Percentiles rank a stretch among this genome's conserved stretches.
Evolutionary conservation across 2,329 filamentous ascomycete species (phyloP).

Genomic region (Fonsecaea pedrosoi): DNA sequence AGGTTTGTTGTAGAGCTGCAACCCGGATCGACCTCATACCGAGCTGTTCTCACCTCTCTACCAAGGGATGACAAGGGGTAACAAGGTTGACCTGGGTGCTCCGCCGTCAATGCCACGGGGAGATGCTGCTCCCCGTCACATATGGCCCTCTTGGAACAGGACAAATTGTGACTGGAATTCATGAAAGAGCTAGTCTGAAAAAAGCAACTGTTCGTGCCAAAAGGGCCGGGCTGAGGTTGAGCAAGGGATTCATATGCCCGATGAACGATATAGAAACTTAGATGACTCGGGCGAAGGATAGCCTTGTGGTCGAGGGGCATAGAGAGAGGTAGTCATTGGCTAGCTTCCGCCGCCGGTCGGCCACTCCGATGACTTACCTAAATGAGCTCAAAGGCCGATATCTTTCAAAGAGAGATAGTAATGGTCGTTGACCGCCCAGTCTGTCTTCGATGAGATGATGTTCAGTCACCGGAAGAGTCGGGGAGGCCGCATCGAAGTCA

Average conservation of each 20-base stretch:
- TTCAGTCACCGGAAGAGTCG: neutral
- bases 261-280: neutral
- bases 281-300: neutral
- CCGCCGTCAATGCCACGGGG: neutral
- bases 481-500: neutral
- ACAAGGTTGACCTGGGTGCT: neutral
- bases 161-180: neutral
- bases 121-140: neutral
- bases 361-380: constrained; percentile 12
- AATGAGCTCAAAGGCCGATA: neutral
- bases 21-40: neutral
- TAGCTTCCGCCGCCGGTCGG: neutral
- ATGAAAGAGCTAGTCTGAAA: neutral
- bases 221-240: neutral
- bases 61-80: neutral
- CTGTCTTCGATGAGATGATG: neutral
- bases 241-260: neutral
- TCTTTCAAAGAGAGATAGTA: neutral
- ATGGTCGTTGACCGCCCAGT: neutral
- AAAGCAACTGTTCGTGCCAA: constrained; percentile 8
- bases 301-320: neutral
- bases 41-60: neutral
- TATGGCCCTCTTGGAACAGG: neutral
- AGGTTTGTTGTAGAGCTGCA: neutral
- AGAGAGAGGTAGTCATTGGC: neutral